Base-by-base conservation (phyloP, 2,329 filamentous ascomycete genomes). In the Metarhizium robertsii region DNA sequence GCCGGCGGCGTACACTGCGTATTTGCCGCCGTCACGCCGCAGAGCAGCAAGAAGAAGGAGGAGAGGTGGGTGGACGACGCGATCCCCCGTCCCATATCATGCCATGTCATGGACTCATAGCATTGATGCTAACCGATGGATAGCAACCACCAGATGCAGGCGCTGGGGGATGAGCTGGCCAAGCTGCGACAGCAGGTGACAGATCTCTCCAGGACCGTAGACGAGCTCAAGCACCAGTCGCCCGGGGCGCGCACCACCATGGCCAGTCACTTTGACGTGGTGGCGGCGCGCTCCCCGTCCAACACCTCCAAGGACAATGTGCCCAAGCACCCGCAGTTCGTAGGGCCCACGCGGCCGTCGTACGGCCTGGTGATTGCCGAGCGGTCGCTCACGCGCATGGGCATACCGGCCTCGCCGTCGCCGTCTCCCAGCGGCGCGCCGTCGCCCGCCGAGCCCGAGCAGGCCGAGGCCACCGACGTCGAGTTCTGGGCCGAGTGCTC, bases 351-450 rank as follows among this genome's bases (percentile, higher is more conserved):
- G 1, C 57, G 68, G 2, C 68, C 71, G 0, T 66, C 66, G 0
- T 73, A 66, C 53, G 66, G 69, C 2, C 61, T 73, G 6, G 61
- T 68, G 5, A 65, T 72, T 3, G 70, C 67, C 2, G 67, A 72
- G 45, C 61, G 64, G 0, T 71, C 71, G 0, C 59, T 73, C 1
- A 69, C 67, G 0, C 62, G 65, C 2, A 69, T 72, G 66, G 70
- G 68, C 5, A 69, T 72, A 0, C 66, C 68, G 0, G 60, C 54
- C 0, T 65, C 57, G 14, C 65, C 69, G 0, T 59, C 62, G 0
- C 59, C 62, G 38, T 61, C 66, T 0, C 61, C 60, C 11, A 67
- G 64, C 29, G 61, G 61, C 3, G 60, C 55, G 0, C 60, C 61
- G 48, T 67, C 62, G 0, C 62, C 66, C 0, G 43, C 58, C 0